Conservation (phyloP, 495 filamentous ascomycete species). For the Pseudoneurospora amorphoporcata region DNA sequence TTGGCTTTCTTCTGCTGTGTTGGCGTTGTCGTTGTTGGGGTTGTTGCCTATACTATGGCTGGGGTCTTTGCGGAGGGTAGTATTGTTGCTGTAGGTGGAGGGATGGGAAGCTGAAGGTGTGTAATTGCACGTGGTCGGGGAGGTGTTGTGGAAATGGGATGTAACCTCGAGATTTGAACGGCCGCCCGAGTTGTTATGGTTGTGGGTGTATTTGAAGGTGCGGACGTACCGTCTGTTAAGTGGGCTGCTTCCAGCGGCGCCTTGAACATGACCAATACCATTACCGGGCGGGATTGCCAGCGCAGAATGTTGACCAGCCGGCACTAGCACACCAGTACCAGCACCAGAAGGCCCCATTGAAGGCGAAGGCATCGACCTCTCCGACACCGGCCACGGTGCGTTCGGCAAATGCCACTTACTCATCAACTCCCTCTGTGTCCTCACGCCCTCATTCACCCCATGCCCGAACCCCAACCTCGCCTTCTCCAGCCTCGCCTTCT, state of each 20-base stretch:
- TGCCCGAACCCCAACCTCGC: conserved; percentile 26
- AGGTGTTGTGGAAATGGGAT: background rate
- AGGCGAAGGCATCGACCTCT: background rate
- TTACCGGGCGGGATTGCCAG: background rate
- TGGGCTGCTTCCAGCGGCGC: background rate
- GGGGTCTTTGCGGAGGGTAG: background rate
- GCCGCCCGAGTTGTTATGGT: background rate
- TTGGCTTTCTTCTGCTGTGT: background rate
- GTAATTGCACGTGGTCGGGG: background rate
- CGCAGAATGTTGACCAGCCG: background rate
- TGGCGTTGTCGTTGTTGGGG: background rate
- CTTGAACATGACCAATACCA: background rate
- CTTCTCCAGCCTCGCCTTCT: background rate
- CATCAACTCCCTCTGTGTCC: background rate
- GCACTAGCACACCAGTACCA: background rate
- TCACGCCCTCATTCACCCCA: conserved; percentile 24
- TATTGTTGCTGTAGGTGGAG: background rate
- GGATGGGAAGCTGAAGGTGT: background rate
- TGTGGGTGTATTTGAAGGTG: background rate
- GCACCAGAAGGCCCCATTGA: background rate
- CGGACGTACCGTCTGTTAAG: background rate
- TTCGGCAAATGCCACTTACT: background rate
- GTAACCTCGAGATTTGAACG: background rate
- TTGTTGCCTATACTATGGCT: background rate
- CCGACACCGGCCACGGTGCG: background rate